Evolutionary conservation across 306 rosid species (phyloP).

Genomic region (Lathyrus tuberosus): DNA sequence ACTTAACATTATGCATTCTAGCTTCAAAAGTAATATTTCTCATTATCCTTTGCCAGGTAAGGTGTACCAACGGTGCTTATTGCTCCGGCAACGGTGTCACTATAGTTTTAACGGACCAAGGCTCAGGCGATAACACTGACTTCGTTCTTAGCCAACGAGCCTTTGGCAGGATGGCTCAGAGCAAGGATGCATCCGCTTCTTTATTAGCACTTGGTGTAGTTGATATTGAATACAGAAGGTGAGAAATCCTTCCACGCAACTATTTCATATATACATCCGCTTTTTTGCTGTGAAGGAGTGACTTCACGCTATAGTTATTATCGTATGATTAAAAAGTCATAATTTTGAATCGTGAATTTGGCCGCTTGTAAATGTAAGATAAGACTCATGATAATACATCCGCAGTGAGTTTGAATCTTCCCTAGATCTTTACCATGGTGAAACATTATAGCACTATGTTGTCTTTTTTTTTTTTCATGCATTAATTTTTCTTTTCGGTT

Average conservation of each 20-base stretch:
- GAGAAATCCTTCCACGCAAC: constrained; percentile 26
- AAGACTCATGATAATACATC: not conserved
- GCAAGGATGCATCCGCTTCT: constrained; percentile 54
- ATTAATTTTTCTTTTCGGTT: constrained; percentile 6
- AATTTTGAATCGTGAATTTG: not conserved
- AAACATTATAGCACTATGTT: not conserved
- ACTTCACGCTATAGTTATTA: not conserved
- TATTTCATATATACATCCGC: constrained; percentile 25
- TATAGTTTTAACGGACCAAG: constrained; percentile 79
- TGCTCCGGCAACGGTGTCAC: constrained; percentile 77
- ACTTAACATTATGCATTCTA: not conserved
- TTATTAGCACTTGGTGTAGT: constrained; percentile 62
- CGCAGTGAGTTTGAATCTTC: not conserved
- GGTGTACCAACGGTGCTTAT: constrained; percentile 62
- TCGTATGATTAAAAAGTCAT: not conserved
- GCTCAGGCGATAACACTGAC: constrained; percentile 64
- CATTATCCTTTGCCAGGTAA: constrained; percentile 52
- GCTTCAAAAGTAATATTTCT: constrained; percentile 11
- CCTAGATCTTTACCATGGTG: not conserved
- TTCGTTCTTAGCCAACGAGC: constrained; percentile 80
- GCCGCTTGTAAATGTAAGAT: not conserved
- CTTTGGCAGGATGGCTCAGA: constrained; percentile 72
- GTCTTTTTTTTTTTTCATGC: not conserved
- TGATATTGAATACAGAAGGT: constrained; percentile 80
- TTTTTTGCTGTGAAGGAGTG: constrained; percentile 1